Evolutionary conservation across 1,284 basidiomycete genomes (phyloP).

Genomic region (Xerocomus nothofagi): DNA sequence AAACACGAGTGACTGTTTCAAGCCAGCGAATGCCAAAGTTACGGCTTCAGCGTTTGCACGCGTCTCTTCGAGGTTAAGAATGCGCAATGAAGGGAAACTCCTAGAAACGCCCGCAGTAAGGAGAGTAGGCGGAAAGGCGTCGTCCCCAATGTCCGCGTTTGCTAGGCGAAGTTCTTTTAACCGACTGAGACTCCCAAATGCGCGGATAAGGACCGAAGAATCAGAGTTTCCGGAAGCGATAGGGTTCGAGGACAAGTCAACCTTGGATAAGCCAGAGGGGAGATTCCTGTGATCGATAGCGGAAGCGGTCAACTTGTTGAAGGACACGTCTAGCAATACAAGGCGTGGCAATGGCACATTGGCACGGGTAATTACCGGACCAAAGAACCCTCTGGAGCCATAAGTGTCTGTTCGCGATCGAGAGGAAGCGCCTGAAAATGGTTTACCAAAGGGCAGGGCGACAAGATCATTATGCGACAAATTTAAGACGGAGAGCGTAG

Average conservation of each 20-base stretch:
- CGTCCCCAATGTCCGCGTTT: constrained; percentile 57
- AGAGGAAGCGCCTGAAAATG: constrained; percentile 39
- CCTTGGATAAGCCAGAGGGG: constrained; percentile 46
- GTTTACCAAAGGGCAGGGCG: constrained; percentile 58
- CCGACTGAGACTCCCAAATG: constrained; percentile 47
- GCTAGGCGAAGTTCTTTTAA: constrained; percentile 62
- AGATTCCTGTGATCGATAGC: constrained; percentile 53
- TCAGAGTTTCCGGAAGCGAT: constrained; percentile 38
- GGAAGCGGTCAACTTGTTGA: constrained; percentile 59
- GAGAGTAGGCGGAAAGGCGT: constrained; percentile 51
- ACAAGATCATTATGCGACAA: constrained; percentile 67
- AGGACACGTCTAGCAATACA: constrained; percentile 54
- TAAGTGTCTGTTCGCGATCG: constrained; percentile 30
- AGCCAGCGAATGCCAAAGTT: constrained; percentile 42
- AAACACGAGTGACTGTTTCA: constrained; percentile 53
- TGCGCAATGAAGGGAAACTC: constrained; percentile 50
- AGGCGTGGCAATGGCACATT: constrained; percentile 63
- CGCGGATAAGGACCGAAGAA: constrained; percentile 27
- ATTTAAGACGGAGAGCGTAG: constrained; percentile 63
- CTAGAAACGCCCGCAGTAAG: constrained; percentile 31
- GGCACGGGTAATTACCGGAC: constrained; percentile 58
- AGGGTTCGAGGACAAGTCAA: constrained; percentile 57
- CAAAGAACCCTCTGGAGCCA: constrained; percentile 58
- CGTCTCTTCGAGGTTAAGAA: constrained; percentile 68
- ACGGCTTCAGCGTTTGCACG: constrained; percentile 48